These are phyloP conservation scores for Waltiozyma solani DNA, from an alignment of 1,139 yeast species.

Conservation along the genomic window DNA sequence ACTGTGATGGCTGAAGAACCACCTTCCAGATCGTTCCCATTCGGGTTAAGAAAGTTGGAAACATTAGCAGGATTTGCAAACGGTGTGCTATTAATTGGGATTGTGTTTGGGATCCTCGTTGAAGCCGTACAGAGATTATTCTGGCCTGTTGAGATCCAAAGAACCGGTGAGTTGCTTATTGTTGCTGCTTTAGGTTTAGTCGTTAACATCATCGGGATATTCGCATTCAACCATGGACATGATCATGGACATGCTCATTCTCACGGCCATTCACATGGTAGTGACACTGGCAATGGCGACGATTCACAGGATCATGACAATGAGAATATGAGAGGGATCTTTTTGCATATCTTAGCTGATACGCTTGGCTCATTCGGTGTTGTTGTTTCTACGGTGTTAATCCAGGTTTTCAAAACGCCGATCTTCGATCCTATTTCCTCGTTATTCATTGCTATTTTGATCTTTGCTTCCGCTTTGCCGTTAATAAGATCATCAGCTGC, in stretches of 20 bases:
- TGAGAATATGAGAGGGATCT: conserved; percentile 92
- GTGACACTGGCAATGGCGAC: conserved; percentile 1
- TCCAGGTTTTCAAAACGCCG: conserved; percentile 44
- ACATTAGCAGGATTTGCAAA: conserved; percentile 93
- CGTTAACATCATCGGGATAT: conserved; percentile 86
- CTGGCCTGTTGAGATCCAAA: conserved; percentile 67
- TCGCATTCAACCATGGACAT: conserved; percentile 75
- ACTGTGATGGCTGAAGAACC: conserved; percentile 52
- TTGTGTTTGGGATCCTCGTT: conserved; percentile 77
- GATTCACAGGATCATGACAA: conserved; percentile 25
- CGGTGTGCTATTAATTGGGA: conserved; percentile 80
- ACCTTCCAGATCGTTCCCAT: conserved; percentile 68
- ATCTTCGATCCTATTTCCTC: conserved; percentile 90
- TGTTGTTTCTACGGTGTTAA: conserved; percentile 68
- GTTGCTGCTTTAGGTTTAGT: conserved; percentile 78
- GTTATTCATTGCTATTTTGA: conserved; percentile 70
- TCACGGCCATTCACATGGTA: conserved; percentile 20
- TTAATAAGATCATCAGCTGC: conserved; percentile 73
- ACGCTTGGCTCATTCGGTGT: conserved; percentile 97
- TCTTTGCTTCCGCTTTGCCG: conserved; percentile 77
- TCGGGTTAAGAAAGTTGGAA: conserved; percentile 78
- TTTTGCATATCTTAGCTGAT: conserved; percentile 87
- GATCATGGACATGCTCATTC: conserved; percentile 22
- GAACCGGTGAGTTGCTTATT: conserved; percentile 75
- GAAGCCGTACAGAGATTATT: conserved; percentile 79